These are phyloP conservation scores for barley (Hordeum vulgare) DNA, from an alignment of 176 grass and related monocot genomes.

Conservation along the genomic window DNA sequence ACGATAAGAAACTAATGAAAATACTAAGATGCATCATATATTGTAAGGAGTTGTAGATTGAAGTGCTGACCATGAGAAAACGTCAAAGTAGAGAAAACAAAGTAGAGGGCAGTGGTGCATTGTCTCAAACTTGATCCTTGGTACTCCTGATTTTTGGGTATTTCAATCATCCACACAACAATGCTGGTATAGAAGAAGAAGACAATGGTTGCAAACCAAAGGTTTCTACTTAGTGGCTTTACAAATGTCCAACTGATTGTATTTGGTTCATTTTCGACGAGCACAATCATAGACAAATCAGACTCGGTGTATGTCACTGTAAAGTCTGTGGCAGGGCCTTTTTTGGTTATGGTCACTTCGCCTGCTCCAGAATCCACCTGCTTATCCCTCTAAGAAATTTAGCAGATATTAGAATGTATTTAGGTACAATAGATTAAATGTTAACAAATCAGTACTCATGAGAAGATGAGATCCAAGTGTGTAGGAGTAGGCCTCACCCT, in stretches of 20 bases:
- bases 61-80: slow-evolving; percentile 36
- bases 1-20: neutral
- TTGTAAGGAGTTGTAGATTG: neutral
- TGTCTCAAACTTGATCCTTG: slow-evolving; percentile 31
- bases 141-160: slow-evolving; percentile 39
- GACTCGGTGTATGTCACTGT: slow-evolving; percentile 46
- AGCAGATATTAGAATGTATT: neutral
- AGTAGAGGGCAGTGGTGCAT: slow-evolving; percentile 51
- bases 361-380: slow-evolving; percentile 27
- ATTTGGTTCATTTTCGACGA: neutral
- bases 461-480: slow-evolving; percentile 1
- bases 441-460: neutral
- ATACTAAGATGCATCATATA: neutral
- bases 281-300: slow-evolving; percentile 45
- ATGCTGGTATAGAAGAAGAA: slow-evolving; percentile 57
- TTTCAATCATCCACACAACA: slow-evolving; percentile 56
- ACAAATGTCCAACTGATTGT: slow-evolving; percentile 55
- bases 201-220: slow-evolving; percentile 43
- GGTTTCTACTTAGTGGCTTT: slow-evolving; percentile 26
- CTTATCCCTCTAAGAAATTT: neutral
- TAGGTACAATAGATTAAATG: neutral
- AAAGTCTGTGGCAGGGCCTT: slow-evolving; percentile 23
- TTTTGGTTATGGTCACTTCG: slow-evolving; percentile 34
- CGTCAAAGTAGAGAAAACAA: slow-evolving; percentile 49
- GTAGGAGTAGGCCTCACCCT: slow-evolving; percentile 5